A percentile compares a stretch with the other conserved stretches of the same genome.
These are phyloP conservation scores for Vickermania spadyakhi DNA, from an alignment of 208 protist species.

Conservation along the genomic window DNA sequence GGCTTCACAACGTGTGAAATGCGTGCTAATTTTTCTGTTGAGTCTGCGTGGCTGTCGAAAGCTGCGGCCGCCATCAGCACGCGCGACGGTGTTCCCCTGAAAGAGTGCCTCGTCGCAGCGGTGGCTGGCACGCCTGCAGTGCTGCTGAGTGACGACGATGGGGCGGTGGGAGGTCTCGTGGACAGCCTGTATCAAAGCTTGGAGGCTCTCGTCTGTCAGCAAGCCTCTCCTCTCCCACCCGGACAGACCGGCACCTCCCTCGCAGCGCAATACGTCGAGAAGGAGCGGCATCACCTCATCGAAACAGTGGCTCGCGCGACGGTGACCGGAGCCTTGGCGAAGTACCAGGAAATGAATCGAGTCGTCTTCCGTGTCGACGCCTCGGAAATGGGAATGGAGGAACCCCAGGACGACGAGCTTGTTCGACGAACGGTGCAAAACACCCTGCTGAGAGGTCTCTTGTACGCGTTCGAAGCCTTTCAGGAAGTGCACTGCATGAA, in stretches of 20 bases:
- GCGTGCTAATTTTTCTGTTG: no score
- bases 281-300: constrained; percentile 34
- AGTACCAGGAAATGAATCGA: constrained; percentile 16
- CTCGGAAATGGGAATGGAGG: not conserved
- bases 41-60: constrained; percentile 12
- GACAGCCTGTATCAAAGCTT: not conserved
- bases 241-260: not conserved
- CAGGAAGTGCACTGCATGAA: constrained; percentile 59
- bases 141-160: constrained; percentile 8
- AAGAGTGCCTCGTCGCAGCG: constrained; percentile 20
- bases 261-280: constrained; percentile 1
- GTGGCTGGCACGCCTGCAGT: constrained; percentile 26
- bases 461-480: constrained; percentile 74
- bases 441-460: constrained; percentile 48
- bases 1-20: no score
- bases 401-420: not conserved
- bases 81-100: constrained; percentile 36
- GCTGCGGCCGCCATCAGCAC: constrained; percentile 22
- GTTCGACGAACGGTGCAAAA: constrained; percentile 31
- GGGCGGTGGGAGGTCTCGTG: not conserved
- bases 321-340: constrained; percentile 41
- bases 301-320: constrained; percentile 44
- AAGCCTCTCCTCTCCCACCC: not conserved
- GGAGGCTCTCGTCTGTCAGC: not conserved
- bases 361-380: not conserved